A percentile compares a stretch with the other conserved stretches of the same genome.
phyloP scores from a whole-genome alignment of 345 rosid genomes.

The Lumnitzera littorea region DNA sequence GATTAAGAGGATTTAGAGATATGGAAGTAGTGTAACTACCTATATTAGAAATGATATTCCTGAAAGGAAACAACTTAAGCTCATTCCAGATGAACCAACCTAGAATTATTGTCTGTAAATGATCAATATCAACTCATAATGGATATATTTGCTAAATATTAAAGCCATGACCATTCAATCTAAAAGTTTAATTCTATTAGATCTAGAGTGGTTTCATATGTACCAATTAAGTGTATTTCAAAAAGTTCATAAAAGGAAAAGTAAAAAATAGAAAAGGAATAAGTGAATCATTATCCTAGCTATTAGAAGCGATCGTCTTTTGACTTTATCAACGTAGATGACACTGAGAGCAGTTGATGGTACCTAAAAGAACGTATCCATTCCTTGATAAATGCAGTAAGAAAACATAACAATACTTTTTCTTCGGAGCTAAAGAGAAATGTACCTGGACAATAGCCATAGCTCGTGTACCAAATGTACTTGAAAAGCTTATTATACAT shows the following conservation, averaged over 20 bases:
- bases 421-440: not conserved
- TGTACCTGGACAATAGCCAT: conserved; percentile 17
- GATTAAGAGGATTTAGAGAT: not conserved
- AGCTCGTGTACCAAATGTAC: conserved; percentile 10
- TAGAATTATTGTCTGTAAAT: not conserved
- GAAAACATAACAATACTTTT: too few relatives aligned
- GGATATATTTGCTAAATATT: not conserved
- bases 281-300: conserved; percentile 1
- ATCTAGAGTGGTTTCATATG: too few relatives aligned
- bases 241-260: too few relatives aligned
- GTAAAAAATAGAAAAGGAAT: too few relatives aligned
- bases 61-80: conserved; percentile 12
- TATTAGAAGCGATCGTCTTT: conserved; percentile 25
- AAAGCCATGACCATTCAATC: not conserved
- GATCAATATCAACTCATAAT: not conserved
- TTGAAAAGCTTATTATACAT: conserved; percentile 17
- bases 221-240: too few relatives aligned
- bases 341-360: not conserved
- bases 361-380: conserved; percentile 4
- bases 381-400: too few relatives aligned
- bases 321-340: conserved; percentile 10
- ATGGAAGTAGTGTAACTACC: not conserved
- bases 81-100: conserved; percentile 14
- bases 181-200: too few relatives aligned
- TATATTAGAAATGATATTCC: conserved; percentile 16